Conservation (phyloP, 2,329 filamentous ascomycete genomes). For the Colletotrichum sojae region DNA sequence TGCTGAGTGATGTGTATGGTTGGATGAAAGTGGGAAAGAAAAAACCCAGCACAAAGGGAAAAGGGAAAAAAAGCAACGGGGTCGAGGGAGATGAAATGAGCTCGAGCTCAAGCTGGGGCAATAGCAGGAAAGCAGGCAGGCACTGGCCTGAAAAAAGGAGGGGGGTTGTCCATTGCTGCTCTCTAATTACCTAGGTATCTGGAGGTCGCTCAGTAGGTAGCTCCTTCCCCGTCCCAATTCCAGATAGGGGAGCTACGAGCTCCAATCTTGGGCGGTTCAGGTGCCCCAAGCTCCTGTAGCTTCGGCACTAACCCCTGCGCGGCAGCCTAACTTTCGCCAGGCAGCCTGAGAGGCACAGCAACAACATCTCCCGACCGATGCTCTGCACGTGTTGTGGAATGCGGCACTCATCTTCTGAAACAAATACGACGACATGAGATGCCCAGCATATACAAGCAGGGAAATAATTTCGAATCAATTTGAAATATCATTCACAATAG, state of each 20-base stretch:
- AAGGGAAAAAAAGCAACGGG: conserved; percentile 35
- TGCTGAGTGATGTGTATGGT: not conserved
- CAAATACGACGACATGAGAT: conserved; percentile 6
- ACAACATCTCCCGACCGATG: not conserved
- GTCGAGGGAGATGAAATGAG: conserved; percentile 21
- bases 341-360: conserved; percentile 16
- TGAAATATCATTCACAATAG: not conserved
- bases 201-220: too few species aligned
- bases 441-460: not conserved
- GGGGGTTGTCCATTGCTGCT: not conserved
- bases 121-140: not conserved
- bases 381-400: conserved; percentile 27
- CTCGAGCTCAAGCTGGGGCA: not conserved
- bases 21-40: conserved; percentile 2
- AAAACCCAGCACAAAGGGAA: conserved; percentile 17
- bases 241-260: not conserved
- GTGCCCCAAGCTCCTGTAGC: conserved; percentile 24
- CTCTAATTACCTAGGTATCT: too few species aligned
- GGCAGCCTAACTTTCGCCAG: conserved; percentile 24
- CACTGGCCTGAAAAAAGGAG: not conserved
- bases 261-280: not conserved
- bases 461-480: not conserved
- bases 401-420: conserved; percentile 5
- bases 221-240: too few species aligned
- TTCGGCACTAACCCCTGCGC: conserved; percentile 18